Base-by-base conservation (phyloP, 1,139 yeast genomes). In the Hemisphaericaspora subhashii region DNA sequence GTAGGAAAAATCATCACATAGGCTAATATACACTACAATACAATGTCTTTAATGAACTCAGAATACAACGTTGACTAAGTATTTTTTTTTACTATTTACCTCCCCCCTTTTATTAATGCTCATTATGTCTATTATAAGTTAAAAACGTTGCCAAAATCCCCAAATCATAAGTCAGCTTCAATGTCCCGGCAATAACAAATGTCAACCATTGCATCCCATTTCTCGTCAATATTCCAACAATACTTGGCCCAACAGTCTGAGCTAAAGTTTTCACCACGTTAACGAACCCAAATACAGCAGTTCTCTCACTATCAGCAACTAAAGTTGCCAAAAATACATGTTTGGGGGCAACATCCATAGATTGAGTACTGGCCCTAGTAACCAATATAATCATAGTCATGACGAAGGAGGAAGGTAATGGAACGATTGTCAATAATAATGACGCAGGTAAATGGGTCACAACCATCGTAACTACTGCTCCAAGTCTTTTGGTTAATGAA, bases 281-380 rank as follows among this genome's bases (percentile, higher is more conserved):
- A 11, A 64, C 69, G 60, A 69, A 62, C 3, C 68, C 69, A 40
- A 70, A 59, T 2, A 66, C 71, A 0, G 68, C 65, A 2, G 74
- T 66, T 32, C 73, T 50, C 37, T 65, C 66, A 31, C 56, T 51
- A 33, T 64, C 64, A 2, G 67, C 61, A 5, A 65, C 65, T 36
- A 67, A 51, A 0, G 73, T 57, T 4, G 73, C 70, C 27, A 69
- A 52, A 39, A 69, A 68, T 2, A 70, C 74, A 36, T 67, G 71
- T 37, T 70, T 70, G 10, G 76, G 72, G 3, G 74, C 72, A 34
- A 65, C 66, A 44, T 70, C 76, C 76, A 70, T 69, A 14, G 68
- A 53, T 44, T 68, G 72, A 22, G 72, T 65, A 7, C 64, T 53
- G 3, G 72, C 61, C 42, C 76, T 51, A 14, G 63, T 43, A 3